Evolutionary conservation across 768 basidiomycete species (phyloP).

Genomic region (Russula emetica): DNA sequence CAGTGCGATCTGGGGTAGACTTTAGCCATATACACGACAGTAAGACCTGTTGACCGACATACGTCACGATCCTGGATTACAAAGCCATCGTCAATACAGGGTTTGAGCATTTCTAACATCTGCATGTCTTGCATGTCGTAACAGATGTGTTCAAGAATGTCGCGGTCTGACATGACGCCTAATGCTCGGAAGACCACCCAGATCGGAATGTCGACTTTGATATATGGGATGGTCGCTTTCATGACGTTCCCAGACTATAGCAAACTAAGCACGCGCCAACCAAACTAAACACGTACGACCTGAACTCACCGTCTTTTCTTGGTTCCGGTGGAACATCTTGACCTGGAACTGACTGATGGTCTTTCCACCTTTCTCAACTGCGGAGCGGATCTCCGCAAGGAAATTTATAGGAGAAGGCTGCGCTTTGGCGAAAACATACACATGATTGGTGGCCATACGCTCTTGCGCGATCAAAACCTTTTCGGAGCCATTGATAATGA

Average conservation of each 20-base stretch:
- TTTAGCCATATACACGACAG: constrained; percentile 21
- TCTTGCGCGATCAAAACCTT: constrained; percentile 99
- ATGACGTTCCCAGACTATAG: constrained; percentile 82
- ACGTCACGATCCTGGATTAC: constrained; percentile 97
- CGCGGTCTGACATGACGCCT: constrained; percentile 94
- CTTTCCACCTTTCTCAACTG: constrained; percentile 97
- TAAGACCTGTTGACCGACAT: constrained; percentile 22
- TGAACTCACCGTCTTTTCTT: constrained; percentile 76
- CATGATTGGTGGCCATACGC: constrained; percentile 98
- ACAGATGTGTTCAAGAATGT: constrained; percentile 97
- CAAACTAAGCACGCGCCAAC: constrained; percentile 21
- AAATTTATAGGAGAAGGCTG: constrained; percentile 95
- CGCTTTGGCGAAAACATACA: constrained; percentile 98
- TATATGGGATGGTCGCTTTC: constrained; percentile 96
- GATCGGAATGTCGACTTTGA: constrained; percentile 96
- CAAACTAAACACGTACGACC: constrained; percentile 2
- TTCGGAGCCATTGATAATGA: constrained; percentile 99
- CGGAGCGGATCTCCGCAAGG: constrained; percentile 94
- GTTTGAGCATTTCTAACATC: constrained; percentile 97
- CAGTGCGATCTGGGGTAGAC: constrained; percentile 53
- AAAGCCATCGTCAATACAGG: constrained; percentile 97
- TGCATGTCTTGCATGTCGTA: constrained; percentile 96
- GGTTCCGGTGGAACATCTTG: constrained; percentile 90
- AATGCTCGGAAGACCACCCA: constrained; percentile 99
- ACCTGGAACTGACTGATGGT: constrained; percentile 97